Conservation (phyloP, 2,329 filamentous ascomycete genomes). For the Epichloe hybrida region DNA sequence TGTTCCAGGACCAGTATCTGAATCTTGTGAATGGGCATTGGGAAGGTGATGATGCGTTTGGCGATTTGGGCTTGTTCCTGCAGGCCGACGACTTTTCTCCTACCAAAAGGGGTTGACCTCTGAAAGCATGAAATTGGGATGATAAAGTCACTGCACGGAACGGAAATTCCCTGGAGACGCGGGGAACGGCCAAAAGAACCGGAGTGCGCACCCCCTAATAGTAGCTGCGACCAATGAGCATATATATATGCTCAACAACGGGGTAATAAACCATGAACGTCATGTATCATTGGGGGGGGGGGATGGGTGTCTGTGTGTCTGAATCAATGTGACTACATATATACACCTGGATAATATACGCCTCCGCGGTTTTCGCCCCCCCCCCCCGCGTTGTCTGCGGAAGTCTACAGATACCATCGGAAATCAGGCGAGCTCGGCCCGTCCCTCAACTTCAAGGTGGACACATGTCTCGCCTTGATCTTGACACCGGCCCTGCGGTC, state of each 20-base stretch:
- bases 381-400: too few relatives aligned
- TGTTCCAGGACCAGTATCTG: constrained; percentile 23
- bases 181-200: too few relatives aligned
- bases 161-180: too few relatives aligned
- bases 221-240: too few relatives aligned
- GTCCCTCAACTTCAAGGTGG: constrained; percentile 35
- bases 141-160: too few relatives aligned
- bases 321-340: background rate
- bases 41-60: constrained; percentile 22
- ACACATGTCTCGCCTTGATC: constrained; percentile 30
- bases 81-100: constrained; percentile 19
- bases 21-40: constrained; percentile 21
- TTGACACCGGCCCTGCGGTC: constrained; percentile 38
- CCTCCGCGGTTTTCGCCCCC: too few relatives aligned
- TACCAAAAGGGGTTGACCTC: constrained; percentile 16
- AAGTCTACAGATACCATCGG: constrained; percentile 32
- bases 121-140: too few relatives aligned
- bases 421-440: constrained; percentile 34
- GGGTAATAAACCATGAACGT: background rate
- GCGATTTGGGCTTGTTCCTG: constrained; percentile 20
- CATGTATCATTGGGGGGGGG: background rate
- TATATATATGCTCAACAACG: too few relatives aligned
- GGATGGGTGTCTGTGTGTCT: background rate
- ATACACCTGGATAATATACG: too few relatives aligned
- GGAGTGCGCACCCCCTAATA: too few relatives aligned